Base-by-base conservation (phyloP, 202 grass and related monocot species). In the Bolboschoenoplectus hybrid region DNA sequence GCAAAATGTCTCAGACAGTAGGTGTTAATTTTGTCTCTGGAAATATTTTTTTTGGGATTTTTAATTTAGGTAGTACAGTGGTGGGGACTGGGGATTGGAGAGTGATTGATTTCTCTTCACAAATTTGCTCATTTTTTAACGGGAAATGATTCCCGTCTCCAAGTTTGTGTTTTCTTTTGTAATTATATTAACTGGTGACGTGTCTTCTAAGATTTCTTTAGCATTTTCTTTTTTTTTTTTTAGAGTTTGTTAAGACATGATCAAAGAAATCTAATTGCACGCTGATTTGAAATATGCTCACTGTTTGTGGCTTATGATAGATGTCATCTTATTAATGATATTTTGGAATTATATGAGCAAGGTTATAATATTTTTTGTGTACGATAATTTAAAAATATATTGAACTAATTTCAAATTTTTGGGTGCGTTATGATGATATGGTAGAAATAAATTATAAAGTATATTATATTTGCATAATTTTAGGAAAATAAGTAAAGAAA, bases 1-100 rank as follows among this genome's bases (percentile, higher is more conserved):
- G 10, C n/a, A n/a, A n/a, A n/a, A n/a, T n/a, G n/a, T n/a, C n/a
- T n/a, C n/a, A n/a, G 7, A 74, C 32, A 77, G 49, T 55, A 7
- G 6, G 73, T 10, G 73, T 77, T 77, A 55, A 55, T 55, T 77
- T 77, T 55, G 73, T 76, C 47, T 36, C 41, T 74, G 71, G n/a
- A 26, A 74, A 32, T 51, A 2, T 56, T 77, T 77, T 75, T 35
- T 9, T n/a, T n/a, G n/a, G 49, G 11, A 5, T 16, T 49, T 56
- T 16, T 53, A 52, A 75, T 75, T 74, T 73, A 49, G 80, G 61
- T 65, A 51, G 57, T 67, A 85, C 55, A 85, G 53, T 62, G 71
- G 12, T 73, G 44, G 44, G 40, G 65, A 39, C 63, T 13, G 32
- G 1, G 9, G 12, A 63, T 85, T 56, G 49, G 83, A 74, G 39